Percentiles rank a stretch among this genome's conserved stretches.
Conservation (phyloP, 1,284 basidiomycete genomes). For the Athelia psychrophila region DNA sequence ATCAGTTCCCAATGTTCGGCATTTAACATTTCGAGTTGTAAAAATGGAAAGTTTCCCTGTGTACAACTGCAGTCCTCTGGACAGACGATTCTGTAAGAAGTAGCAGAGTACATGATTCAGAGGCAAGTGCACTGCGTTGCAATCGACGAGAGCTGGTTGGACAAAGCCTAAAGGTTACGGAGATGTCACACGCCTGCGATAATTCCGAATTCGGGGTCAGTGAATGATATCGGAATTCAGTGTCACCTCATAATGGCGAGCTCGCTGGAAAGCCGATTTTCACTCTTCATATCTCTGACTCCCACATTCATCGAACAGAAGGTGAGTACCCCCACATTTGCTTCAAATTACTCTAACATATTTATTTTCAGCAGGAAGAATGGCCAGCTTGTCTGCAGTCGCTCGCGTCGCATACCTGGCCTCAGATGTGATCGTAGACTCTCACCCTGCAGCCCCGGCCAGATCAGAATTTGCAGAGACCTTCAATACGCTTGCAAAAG, state of each 20-base stretch:
- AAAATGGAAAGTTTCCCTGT: no score
- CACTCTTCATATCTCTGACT: background rate
- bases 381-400: constrained; percentile 33
- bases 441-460: constrained; percentile 36
- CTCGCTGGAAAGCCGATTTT: background rate
- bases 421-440: constrained; percentile 65
- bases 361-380: background rate
- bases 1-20: no score
- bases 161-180: no score
- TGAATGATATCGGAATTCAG: background rate
- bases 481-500: constrained; percentile 27
- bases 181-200: no score
- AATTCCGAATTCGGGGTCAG: background rate
- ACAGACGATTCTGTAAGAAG: no score
- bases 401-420: constrained; percentile 67
- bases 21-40: no score
- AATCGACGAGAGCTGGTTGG: no score
- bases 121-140: no score
- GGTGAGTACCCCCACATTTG: no score
- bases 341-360: no score
- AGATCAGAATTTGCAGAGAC: constrained; percentile 35
- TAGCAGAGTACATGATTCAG: no score
- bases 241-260: background rate
- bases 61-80: no score
- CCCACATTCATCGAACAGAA: background rate